A percentile compares a stretch with the other conserved stretches of the same genome.
Conservation (phyloP, 306 rosid species). For the Vicia villosa region DNA sequence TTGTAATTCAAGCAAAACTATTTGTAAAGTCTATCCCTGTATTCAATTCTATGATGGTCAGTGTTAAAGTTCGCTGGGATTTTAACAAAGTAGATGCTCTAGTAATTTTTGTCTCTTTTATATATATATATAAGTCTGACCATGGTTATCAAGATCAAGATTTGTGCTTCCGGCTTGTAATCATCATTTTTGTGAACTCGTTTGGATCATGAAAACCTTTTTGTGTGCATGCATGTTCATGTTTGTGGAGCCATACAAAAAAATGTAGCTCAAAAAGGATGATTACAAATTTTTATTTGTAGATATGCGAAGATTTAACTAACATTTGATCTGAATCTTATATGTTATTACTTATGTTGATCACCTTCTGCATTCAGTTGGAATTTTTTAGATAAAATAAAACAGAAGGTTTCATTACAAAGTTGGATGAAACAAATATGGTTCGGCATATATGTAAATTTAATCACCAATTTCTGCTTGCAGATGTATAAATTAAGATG, state of each 20-base stretch:
- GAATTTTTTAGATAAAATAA: conserved; percentile 11
- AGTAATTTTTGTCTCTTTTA: background rate
- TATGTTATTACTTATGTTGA: conserved; percentile 11
- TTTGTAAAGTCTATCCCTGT: background rate
- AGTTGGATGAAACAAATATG: conserved; percentile 23
- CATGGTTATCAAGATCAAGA: background rate
- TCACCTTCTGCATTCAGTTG: background rate
- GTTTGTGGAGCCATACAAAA: background rate
- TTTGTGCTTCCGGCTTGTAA: conserved; percentile 9
- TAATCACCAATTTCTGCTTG: background rate
- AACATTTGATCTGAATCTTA: conserved; percentile 2
- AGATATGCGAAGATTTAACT: conserved; percentile 3
- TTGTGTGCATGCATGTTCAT: conserved; percentile 1
- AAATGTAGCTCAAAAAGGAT: conserved; percentile 12
- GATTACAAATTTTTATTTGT: conserved; percentile 11
- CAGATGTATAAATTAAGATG: conserved; percentile 10
- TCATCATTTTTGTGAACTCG: conserved; percentile 3
- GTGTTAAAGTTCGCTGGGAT: conserved; percentile 2
- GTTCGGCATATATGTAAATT: background rate
- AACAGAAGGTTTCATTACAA: conserved; percentile 11
- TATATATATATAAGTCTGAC: background rate
- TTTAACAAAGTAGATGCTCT: conserved; percentile 3
- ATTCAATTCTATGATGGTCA: background rate
- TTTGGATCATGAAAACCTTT: conserved; percentile 12
- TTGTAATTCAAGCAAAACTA: conserved; percentile 27